Percentiles rank a stretch among this genome's conserved stretches.
Evolutionary conservation across 1,139 yeast genomes (phyloP).

Genomic region (Saccharomycopsis phalli): DNA sequence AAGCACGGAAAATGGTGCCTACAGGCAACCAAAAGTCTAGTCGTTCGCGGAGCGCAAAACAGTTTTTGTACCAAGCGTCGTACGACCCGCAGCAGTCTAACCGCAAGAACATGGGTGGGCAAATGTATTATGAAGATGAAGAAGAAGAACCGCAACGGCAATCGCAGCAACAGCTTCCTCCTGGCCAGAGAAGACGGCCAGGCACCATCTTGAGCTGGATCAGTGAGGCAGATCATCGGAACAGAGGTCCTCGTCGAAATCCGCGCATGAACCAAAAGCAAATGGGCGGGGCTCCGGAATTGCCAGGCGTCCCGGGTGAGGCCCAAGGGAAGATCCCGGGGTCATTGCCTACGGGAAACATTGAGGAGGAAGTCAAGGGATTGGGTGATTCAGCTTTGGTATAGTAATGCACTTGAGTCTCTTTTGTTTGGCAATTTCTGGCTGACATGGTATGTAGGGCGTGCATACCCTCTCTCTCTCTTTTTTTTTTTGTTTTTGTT

Average conservation of each 20-base stretch:
- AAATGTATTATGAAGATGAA: not conserved
- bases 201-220: slow-evolving; percentile 10
- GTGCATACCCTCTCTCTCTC: too few species aligned
- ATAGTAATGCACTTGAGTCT: too few species aligned
- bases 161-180: not conserved
- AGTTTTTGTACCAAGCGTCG: not conserved
- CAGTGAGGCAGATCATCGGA: slow-evolving; percentile 11
- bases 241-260: not conserved
- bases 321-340: too few species aligned
- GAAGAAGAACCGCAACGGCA: not conserved
- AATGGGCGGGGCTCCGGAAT: too few species aligned
- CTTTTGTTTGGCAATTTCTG: too few species aligned
- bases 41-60: not conserved
- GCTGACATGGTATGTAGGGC: too few species aligned
- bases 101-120: slow-evolving; percentile 2
- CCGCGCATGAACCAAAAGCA: too few species aligned
- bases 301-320: too few species aligned
- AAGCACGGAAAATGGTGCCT: not conserved
- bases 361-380: too few species aligned
- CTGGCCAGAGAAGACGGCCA: not conserved
- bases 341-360: too few species aligned
- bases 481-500: too few species aligned
- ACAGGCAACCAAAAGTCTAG: not conserved
- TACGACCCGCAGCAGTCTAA: not conserved
- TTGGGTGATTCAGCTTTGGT: too few species aligned